Evolutionary conservation across 208 protist genomes (phyloP).

Genomic region (Trypanosoma caninum): DNA sequence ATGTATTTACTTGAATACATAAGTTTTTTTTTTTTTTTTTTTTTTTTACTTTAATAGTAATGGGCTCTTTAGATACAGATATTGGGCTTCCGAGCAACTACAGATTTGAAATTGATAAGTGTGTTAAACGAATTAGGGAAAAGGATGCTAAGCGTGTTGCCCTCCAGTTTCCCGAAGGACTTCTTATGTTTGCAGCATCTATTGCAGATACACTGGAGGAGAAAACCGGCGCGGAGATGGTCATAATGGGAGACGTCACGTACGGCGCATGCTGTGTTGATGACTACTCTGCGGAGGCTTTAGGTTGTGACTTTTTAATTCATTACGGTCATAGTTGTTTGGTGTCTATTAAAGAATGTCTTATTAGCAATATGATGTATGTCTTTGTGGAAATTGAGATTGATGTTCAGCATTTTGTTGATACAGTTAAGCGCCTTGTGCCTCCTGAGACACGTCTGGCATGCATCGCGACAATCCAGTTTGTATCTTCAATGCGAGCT

Average conservation of each 20-base stretch:
- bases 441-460: conserved; percentile 62
- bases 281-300: conserved; percentile 94
- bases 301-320: conserved; percentile 97
- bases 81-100: conserved; percentile 95
- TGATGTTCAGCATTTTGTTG: conserved; percentile 96
- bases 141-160: conserved; percentile 91
- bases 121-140: conserved; percentile 92
- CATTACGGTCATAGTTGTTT: conserved; percentile 99
- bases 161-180: conserved; percentile 98
- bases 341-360: conserved; percentile 91
- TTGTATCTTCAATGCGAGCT: conserved; percentile 93
- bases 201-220: conserved; percentile 97
- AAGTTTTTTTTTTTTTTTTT: neutral
- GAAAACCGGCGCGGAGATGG: conserved; percentile 84
- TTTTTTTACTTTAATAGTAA: neutral
- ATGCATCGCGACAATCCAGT: conserved; percentile 97
- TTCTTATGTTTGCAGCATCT: conserved; percentile 95
- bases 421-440: conserved; percentile 93
- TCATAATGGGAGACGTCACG: conserved; percentile 99
- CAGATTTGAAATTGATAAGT: conserved; percentile 99
- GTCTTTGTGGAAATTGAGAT: conserved; percentile 99
- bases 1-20: too few species aligned
- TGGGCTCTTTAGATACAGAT: conserved; percentile 16
- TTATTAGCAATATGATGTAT: conserved; percentile 96
- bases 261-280: conserved; percentile 99